These are phyloP conservation scores for Teratosphaeria gauchensis DNA, from an alignment of 2,329 filamentous ascomycete genomes.

Conservation along the genomic window DNA sequence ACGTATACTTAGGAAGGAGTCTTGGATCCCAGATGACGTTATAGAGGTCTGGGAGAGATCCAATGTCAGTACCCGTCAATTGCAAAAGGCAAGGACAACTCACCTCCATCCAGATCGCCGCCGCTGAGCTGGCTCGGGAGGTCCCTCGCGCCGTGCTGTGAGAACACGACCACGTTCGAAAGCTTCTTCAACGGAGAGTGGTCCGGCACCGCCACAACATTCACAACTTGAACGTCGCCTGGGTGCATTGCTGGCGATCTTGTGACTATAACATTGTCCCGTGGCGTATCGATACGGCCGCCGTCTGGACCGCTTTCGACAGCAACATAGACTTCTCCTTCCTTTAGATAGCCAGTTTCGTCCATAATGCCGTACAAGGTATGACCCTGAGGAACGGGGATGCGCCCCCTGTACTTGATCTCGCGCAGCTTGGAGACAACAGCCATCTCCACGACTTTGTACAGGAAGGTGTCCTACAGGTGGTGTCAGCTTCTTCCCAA, in stretches of 20 bases:
- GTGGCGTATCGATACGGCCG: slow-evolving; percentile 21
- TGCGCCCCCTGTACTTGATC: slow-evolving; percentile 69
- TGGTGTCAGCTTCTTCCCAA: neutral
- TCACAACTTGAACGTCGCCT: slow-evolving; percentile 63
- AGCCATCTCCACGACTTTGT: slow-evolving; percentile 58
- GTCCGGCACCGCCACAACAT: slow-evolving; percentile 48
- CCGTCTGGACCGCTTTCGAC: slow-evolving; percentile 34
- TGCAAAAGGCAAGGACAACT: neutral
- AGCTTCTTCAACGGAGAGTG: slow-evolving; percentile 53
- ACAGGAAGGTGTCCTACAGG: slow-evolving; percentile 55
- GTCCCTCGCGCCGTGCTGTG: slow-evolving; percentile 59
- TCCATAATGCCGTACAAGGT: slow-evolving; percentile 79
- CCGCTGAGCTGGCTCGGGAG: slow-evolving; percentile 70
- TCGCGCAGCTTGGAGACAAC: slow-evolving; percentile 62
- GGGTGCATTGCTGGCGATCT: slow-evolving; percentile 75
- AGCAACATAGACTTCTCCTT: slow-evolving; percentile 59
- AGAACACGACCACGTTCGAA: slow-evolving; percentile 71
- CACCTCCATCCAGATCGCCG: slow-evolving; percentile 68
- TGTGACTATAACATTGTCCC: slow-evolving; percentile 53
- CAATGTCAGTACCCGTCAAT: neutral
- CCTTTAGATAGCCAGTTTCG: slow-evolving; percentile 58
- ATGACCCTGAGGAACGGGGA: slow-evolving; percentile 59
- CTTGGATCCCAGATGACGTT: slow-evolving; percentile 64
- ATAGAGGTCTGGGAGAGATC: slow-evolving; percentile 47
- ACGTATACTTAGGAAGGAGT: slow-evolving; percentile 37